Base-by-base conservation (phyloP, 1,284 basidiomycete species). In the Phellopilus nigrolimitatus region DNA sequence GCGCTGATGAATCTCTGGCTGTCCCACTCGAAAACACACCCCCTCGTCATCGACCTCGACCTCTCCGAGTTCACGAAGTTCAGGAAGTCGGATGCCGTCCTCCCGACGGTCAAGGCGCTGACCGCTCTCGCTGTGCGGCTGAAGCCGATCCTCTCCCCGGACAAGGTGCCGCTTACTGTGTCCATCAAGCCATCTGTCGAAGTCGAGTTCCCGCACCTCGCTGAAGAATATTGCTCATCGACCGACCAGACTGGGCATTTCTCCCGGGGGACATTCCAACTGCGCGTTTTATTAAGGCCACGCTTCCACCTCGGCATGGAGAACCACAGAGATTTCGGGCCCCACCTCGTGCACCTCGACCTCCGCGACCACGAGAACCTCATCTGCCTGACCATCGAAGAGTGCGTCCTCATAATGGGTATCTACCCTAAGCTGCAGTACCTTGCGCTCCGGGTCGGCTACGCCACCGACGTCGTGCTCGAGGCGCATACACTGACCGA, bases 21-120 rank as follows among this genome's bases (percentile, higher is more conserved):
- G 22, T 10, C 19, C 31, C 33, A 42, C 17, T 31, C 51, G 8
- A 42, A 42, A 21, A 10, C 27, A 2, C 36, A 36, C 30, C 45
- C 44, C n/a, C 38, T 53, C 10, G 28, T 53, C 7, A 33, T 53
- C 21, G 51, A 53, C 19, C 19, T 48, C 15, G 51, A 53, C 15
- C 33, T 53, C 25, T 42, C 40, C 12, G n/a, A 33, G 28, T 50
- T 42, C n/a, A 40, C 48, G 3, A 30, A 27, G 31, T 50, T 21
- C 39, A 50, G 34, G 22, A 43, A 5, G 4, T 40, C 48, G 3
- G 48, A 50, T 36, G 40, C 21, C 12, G 39, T 50, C 24, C 40
- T 50, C 21, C 48, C 48, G 7, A 34, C 48, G 15, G 39, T 50
- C 4, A 8, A 42, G 19, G 48, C 42, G 48, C 8, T 50, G 1